Base-by-base conservation (phyloP, 148 eudicot genomes). In the Arbutus unedo region DNA sequence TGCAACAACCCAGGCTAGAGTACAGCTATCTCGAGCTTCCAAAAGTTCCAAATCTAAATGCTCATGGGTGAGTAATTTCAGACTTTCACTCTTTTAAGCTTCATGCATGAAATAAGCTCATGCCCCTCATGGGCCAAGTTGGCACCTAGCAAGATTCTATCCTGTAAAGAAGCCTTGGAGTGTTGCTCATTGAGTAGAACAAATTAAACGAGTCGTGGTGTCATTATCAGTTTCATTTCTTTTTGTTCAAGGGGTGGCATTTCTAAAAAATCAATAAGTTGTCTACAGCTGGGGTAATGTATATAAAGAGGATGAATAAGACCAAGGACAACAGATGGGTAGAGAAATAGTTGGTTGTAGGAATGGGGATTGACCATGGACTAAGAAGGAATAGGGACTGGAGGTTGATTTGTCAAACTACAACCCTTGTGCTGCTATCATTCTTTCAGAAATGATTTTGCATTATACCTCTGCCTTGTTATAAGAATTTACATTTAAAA, bases 21-120 rank as follows among this genome's bases (percentile, higher is more conserved):
- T 86, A 82, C 92, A 91, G 79, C 67, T 91, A 23, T 82, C 90
- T 31, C 90, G 90, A 85, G 89, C 94, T 89, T 90, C 94, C 77
- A 91, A 91, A 83, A 91, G 87, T 68, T 88, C 84, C 82, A 90
- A 83, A 86, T 81, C 92, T 15, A 92, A 92, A 68, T 87, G 92
- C 79, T 72, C 91, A 57, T 85, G 90, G 92, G 94, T 91, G 85
- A 81, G 91, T 72, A 84, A 47, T 64, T 16, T 67, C 23, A 50
- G 23, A 14, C 56, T 49, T 74, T 11, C 25, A 49, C 19, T 50
- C n/a, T 48, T 31, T 31, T 74, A 74, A 47, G 38, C 23, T 47
- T 74, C 23, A 74, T 45, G 8, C 19, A 19, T 45, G 54, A 74
- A 47, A 74, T 18, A 45, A 45, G 5, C 19, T 48, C 23, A 19